Evolutionary conservation across 1,139 yeast genomes (phyloP).

Genomic region (Nakaseomyces bracarensis): DNA sequence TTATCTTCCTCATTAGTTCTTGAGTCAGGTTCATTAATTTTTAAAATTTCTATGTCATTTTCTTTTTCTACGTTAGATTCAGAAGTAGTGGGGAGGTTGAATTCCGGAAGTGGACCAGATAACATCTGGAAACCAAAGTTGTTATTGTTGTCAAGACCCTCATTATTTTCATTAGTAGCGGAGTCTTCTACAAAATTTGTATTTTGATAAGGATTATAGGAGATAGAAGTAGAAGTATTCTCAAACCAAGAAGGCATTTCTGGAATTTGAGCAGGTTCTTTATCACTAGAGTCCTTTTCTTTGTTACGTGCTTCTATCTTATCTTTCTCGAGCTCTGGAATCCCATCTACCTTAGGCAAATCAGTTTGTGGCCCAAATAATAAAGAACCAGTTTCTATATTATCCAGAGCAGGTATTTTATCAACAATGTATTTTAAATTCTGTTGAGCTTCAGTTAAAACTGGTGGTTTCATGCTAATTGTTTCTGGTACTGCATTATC

Average conservation of each 20-base stretch:
- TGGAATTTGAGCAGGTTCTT: neutral
- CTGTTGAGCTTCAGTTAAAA: constrained; percentile 20
- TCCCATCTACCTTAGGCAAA: neutral
- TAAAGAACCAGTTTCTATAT: constrained; percentile 16
- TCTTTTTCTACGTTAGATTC: constrained; percentile 1
- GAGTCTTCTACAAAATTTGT: constrained; percentile 18
- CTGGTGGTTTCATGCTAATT: neutral
- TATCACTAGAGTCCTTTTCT: neutral
- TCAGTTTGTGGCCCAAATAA: constrained; percentile 8
- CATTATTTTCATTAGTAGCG: constrained; percentile 9
- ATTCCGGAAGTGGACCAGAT: neutral
- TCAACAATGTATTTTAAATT: constrained; percentile 18
- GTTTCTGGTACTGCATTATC: too few relatives aligned
- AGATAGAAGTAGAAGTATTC: constrained; percentile 6
- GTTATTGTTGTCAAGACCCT: too few relatives aligned
- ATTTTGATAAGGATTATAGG: constrained; percentile 15
- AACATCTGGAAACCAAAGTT: neutral
- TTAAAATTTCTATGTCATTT: neutral
- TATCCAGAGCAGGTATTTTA: constrained; percentile 18
- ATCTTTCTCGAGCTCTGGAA: neutral
- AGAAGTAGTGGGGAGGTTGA: constrained; percentile 2
- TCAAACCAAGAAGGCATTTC: constrained; percentile 20
- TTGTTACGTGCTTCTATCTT: neutral
- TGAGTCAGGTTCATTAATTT: neutral
- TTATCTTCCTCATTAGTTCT: constrained; percentile 5